Evolutionary conservation across 331 rosid genomes (phyloP), one percentile per base, ranked within the genome.

Genomic region (Stylosanthes scabra): DNA sequence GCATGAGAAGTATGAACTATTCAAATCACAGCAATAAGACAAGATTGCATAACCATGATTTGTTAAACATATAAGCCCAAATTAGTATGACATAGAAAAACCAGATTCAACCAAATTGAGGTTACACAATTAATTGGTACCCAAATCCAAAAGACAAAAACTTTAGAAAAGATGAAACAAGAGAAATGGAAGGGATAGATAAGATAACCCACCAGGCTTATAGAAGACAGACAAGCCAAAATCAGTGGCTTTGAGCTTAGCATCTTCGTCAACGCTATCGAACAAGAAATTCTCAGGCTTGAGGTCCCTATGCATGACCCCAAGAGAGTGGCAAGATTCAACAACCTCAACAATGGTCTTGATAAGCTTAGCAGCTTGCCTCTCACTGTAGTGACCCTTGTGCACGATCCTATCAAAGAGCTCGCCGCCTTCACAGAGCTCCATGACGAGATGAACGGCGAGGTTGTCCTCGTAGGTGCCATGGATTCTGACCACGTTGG

Each of bases 241-340:
- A 74, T 87, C 91, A 2, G 87, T 85, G 45, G 88, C 83, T 66
- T 87, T 84, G 11, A 87, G 88, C 66, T 72, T 83, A 40, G 91
- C 88, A 77, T 85, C 83, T 57, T 85, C 88, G 11, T 75, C 69
- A 27, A 71, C 82, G 27, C 79, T 77, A 47, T 83, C 87, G 29
- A 87, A 84, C 9, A 87, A 71, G 58, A 87, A 84, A 25, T 87
- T 87, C 81, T 87, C 91, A 5, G 91, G 91, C 46, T 87, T 87
- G 16, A 87, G 88, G 66, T 87, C 91, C 57, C 91, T 80, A 63
- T 87, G 91, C 85, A 87, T 85, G 13, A 87, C 91, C 8, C 91
- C 91, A 75, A 82, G 88, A 2, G 88, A 85, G 80, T 87, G 91
- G 68, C 91, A 87, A 39, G 83, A 2, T 42, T 84, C 78, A 0